A percentile compares a stretch with the other conserved stretches of the same genome.
phyloP scores from a whole-genome alignment of 2,329 filamentous ascomycete genomes.

The Paecilomyces niveus region DNA sequence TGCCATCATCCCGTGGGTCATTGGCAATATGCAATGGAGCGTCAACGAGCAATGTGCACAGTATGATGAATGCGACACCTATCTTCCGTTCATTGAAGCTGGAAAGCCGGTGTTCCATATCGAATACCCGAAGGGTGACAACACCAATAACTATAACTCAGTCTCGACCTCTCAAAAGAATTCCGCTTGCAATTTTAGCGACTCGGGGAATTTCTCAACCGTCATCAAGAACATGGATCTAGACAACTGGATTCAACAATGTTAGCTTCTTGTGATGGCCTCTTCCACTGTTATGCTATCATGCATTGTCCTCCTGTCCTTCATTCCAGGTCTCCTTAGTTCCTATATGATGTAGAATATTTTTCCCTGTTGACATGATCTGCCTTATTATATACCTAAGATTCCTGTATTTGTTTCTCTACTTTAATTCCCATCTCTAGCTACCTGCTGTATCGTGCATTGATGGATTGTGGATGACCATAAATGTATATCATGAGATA shows the following conservation, averaged over 20 bases:
- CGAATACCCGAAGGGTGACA: constrained; percentile 56
- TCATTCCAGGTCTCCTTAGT: background rate
- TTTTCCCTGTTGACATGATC: no score
- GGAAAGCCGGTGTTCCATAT: constrained; percentile 67
- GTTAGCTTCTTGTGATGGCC: constrained; percentile 18
- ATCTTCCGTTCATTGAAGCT: constrained; percentile 50
- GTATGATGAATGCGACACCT: constrained; percentile 54
- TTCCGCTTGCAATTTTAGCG: constrained; percentile 42
- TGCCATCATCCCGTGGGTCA: constrained; percentile 48
- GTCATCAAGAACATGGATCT: constrained; percentile 60
- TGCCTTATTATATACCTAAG: no score
- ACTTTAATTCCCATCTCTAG: no score
- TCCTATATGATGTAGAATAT: no score
- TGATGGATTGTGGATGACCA: no score
- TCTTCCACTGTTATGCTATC: background rate
- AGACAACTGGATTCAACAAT: constrained; percentile 57
- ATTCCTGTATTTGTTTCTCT: no score
- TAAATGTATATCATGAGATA: no score
- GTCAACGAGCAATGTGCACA: constrained; percentile 65
- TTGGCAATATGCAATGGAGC: constrained; percentile 53
- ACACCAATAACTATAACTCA: constrained; percentile 23
- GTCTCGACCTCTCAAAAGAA: constrained; percentile 28
- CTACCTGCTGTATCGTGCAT: no score
- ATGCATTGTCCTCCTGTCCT: background rate
- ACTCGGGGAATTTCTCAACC: constrained; percentile 51